A percentile compares a stretch with the other conserved stretches of the same genome.
Conservation (phyloP, 2,329 filamentous ascomycete genomes). For the Endothia cerciana region DNA sequence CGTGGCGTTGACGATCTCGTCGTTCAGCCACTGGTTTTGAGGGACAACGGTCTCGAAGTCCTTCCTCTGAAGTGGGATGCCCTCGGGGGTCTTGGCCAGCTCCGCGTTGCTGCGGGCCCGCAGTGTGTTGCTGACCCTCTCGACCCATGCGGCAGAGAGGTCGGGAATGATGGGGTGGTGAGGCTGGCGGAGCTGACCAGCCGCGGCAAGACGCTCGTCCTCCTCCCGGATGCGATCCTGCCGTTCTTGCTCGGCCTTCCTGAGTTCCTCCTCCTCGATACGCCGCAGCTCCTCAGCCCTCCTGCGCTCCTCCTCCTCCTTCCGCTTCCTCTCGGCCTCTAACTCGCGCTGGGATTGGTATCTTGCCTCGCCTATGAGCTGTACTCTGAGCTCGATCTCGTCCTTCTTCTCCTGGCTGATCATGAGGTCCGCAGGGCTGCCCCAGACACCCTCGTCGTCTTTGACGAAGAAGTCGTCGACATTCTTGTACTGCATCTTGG, state of each 20-base stretch:
- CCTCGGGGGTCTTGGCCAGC: slow-evolving; percentile 53
- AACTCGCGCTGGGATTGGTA: slow-evolving; percentile 22
- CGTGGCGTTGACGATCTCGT: slow-evolving; percentile 73
- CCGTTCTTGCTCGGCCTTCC: slow-evolving; percentile 31
- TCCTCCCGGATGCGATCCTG: slow-evolving; percentile 26
- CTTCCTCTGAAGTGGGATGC: slow-evolving; percentile 54
- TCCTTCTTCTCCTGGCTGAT: slow-evolving; percentile 35
- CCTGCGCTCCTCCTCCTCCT: slow-evolving; percentile 32
- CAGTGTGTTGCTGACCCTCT: slow-evolving; percentile 41
- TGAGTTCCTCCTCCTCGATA: slow-evolving; percentile 31
- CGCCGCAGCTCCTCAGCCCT: slow-evolving; percentile 32
- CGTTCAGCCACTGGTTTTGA: slow-evolving; percentile 70
- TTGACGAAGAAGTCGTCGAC: slow-evolving; percentile 31
- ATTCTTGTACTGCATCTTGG: slow-evolving; percentile 10
- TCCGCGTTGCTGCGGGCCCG: slow-evolving; percentile 39
- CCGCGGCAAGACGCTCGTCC: slow-evolving; percentile 29
- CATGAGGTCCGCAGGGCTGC: slow-evolving; percentile 19
- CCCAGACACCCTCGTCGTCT: slow-evolving; percentile 24
- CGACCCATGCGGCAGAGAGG: slow-evolving; percentile 45
- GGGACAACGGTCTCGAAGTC: slow-evolving; percentile 68
- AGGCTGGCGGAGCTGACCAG: slow-evolving; percentile 36
- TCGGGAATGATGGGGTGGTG: slow-evolving; percentile 33
- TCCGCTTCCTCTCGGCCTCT: slow-evolving; percentile 26
- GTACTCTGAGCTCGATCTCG: slow-evolving; percentile 31
- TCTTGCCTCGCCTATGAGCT: slow-evolving; percentile 25